Evolutionary conservation across 2,329 filamentous ascomycete species (phyloP), one percentile per base, ranked within the genome.

Genomic region (Hypoxylon sp.): DNA sequence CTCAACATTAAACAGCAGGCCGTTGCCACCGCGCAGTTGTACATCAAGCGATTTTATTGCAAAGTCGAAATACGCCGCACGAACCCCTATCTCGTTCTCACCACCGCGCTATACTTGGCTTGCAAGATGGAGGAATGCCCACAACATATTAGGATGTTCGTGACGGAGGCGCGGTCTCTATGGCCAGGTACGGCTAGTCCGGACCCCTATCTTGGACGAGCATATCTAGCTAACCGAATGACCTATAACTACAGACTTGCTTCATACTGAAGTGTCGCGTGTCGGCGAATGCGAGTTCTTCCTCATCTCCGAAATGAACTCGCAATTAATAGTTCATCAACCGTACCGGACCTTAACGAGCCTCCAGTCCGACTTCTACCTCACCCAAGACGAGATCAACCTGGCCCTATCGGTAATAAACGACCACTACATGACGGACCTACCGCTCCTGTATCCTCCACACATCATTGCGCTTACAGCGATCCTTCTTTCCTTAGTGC

Each of bases 111-210:
- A 67, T 99, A 99, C 79, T 85, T 99, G 37, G 94, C 96, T 19
- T 97, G 94, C 83, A 99, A 99, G 82, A 97, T 97, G 89, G 96
- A 99, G 80, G 96, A 99, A 80, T 94, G 91, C 55, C 96, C 96
- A 2, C 95, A 98, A 79, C 96, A 99, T 79, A 98, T 99, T 75
- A 89, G 96, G 31, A 88, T 97, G 70, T 91, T 99, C 65, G 91
- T 96, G 10, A 91, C 89, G 51, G 96, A 99, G 79, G 93, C 94
- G 2, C 90, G 93, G 35, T 88, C 91, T 64, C 86, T 97, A 66
- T 97, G 93, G 93, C 91, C 93, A 75, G 88, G 89, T 88, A 83
- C 53, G 80, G 72, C 46, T 29, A 19, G 32, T 61, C 50, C 52
- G 46, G 56, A 53, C 29, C 51, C 27, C 44, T 29, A 50, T 44